phyloP scores from a whole-genome alignment of 106 monocot species.

The Phalaenopsis aphrodite region DNA sequence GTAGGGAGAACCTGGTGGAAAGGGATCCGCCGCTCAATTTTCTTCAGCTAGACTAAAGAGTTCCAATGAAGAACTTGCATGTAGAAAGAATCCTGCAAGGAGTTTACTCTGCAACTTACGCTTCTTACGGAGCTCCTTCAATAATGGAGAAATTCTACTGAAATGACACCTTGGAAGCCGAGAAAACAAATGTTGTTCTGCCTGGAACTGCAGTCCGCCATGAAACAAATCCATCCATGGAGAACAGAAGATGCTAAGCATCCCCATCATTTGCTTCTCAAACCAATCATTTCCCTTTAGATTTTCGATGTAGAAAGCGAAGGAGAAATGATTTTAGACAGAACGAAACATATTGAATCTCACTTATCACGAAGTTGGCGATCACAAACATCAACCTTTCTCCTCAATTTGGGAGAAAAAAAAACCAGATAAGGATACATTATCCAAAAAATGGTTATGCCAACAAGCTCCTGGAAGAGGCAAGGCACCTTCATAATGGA shows the following conservation, averaged over 20 bases:
- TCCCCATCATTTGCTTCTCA: constrained; percentile 61
- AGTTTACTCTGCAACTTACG: constrained; percentile 21
- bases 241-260: constrained; percentile 46
- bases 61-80: no score
- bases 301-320: constrained; percentile 32
- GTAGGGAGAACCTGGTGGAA: no score
- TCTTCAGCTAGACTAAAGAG: no score
- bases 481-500: constrained; percentile 23
- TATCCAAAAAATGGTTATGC: constrained; percentile 32
- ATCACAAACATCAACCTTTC: constrained; percentile 18
- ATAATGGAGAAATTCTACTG: constrained; percentile 35
- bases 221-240: constrained; percentile 87
- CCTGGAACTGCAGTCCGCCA: constrained; percentile 39
- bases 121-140: constrained; percentile 50
- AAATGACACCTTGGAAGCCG: constrained; percentile 48
- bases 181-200: constrained; percentile 60
- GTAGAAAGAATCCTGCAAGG: no score
- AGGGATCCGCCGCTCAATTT: no score
- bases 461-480: constrained; percentile 34
- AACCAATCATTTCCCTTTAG: constrained; percentile 62
- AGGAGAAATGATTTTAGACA: constrained; percentile 50
- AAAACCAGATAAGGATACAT: constrained; percentile 52
- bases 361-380: constrained; percentile 26
- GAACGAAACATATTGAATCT: constrained; percentile 54
- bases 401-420: constrained; percentile 31